phyloP scores from a whole-genome alignment of 768 basidiomycete genomes.

The Candolleomyces eurysporus region DNA sequence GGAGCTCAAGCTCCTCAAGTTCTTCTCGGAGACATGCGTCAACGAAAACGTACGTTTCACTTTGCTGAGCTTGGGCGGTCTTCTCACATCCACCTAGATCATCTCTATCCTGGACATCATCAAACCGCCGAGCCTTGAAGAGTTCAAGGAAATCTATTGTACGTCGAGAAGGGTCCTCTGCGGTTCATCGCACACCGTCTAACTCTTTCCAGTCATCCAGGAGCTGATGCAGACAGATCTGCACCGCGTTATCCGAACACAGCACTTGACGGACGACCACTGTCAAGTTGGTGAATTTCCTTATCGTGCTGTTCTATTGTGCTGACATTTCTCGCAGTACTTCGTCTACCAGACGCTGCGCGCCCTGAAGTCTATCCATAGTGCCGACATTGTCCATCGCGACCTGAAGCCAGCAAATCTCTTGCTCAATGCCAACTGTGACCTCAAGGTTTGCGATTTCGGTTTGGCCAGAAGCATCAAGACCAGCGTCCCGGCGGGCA shows the following conservation, averaged over 20 bases:
- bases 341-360: slow-evolving; percentile 84
- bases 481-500: slow-evolving; percentile 50
- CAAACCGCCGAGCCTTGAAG: slow-evolving; percentile 70
- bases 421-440: slow-evolving; percentile 85
- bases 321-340: slow-evolving; percentile 43
- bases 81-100: slow-evolving; percentile 49
- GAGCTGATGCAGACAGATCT: slow-evolving; percentile 91
- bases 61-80: not conserved
- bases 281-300: slow-evolving; percentile 53
- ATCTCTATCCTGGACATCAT: slow-evolving; percentile 91
- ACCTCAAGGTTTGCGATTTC: slow-evolving; percentile 88
- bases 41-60: slow-evolving; percentile 67
- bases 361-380: slow-evolving; percentile 87
- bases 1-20: slow-evolving; percentile 87
- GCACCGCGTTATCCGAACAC: slow-evolving; percentile 89
- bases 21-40: slow-evolving; percentile 76
- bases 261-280: slow-evolving; percentile 88
- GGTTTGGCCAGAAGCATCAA: slow-evolving; percentile 73
- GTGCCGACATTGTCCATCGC: slow-evolving; percentile 76
- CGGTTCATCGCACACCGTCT: slow-evolving; percentile 2
- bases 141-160: slow-evolving; percentile 90
- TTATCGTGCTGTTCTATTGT: slow-evolving; percentile 21
- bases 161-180: slow-evolving; percentile 16
- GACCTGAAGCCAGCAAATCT: slow-evolving; percentile 88
- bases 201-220: slow-evolving; percentile 57